phyloP scores from a whole-genome alignment of 225 moss, liverwort and hornwort genomes.

The Pseudoscleropodium purum region DNA sequence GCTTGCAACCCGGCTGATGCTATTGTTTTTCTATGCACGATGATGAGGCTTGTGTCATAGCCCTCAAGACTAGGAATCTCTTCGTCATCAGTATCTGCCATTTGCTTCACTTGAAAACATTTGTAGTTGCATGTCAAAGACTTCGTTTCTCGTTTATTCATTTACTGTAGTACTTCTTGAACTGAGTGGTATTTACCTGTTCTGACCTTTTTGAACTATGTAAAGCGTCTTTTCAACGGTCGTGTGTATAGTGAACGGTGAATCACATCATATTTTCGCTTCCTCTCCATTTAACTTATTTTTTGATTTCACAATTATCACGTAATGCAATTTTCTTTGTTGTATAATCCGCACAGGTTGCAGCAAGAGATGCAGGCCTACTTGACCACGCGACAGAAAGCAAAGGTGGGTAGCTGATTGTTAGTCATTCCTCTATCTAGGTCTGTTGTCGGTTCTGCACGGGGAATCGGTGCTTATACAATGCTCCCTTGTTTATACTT shows the following conservation, averaged over 20 bases:
- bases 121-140: background rate
- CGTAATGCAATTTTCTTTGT: background rate
- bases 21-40: background rate
- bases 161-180: background rate
- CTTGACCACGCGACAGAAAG: slow-evolving; percentile 54
- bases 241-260: background rate
- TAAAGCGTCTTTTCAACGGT: background rate
- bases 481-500: background rate
- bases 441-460: background rate
- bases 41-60: background rate
- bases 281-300: background rate
- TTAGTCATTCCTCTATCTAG: background rate
- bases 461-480: background rate
- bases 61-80: background rate
- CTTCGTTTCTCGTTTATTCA: background rate
- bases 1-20: background rate
- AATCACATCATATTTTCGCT: background rate
- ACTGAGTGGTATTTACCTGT: background rate
- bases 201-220: background rate
- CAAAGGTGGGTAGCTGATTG: slow-evolving; percentile 37
- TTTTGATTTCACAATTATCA: background rate
- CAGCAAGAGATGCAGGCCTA: slow-evolving; percentile 83
- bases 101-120: background rate
- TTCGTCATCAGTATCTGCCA: background rate
- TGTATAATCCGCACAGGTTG: slow-evolving; percentile 31